Base-by-base conservation (phyloP, 108 stramenopile genomes). In the Ochromonas danica region DNA sequence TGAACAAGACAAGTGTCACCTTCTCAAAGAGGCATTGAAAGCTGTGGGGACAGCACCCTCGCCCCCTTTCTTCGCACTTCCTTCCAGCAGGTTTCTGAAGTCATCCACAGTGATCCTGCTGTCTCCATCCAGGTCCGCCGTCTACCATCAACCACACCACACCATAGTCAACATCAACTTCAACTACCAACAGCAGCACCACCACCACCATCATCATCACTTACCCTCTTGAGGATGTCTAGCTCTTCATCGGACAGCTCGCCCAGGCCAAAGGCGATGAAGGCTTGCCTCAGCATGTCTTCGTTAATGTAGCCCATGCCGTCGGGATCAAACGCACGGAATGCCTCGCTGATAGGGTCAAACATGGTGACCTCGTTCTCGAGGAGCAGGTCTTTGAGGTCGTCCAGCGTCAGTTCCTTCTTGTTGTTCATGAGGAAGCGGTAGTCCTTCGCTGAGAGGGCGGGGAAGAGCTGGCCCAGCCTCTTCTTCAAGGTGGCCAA, bases 361-460 rank as follows among this genome's bases (percentile, higher is more conserved):
- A 88, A 88, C 65, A 87, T 84, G 1, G 83, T 83, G 22, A 88
- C 82, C 31, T 88, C 88, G 41, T 88, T 88, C 60, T 88, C 88
- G 43, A 87, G 22, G 36, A 88, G 83, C 22, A 88, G 80, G 25
- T 87, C 88, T 39, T 61, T 35, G 0, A 88, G 81, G 31, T 88
- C 88, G 2, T 88, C 81, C 30, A 87, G 33, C 0, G 81, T 87
- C 87, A 88, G 85, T 22, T 86, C 87, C 30, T 45, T 81, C 63
- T 86, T 85, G 61, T 87, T 86, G 51, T 88, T 88, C 88, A 88
- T 88, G 10, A 88, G 61, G 39, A 88, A 87, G 22, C 82, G 71
- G 70, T 83, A 87, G 71, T 88, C 88, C 78, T 86, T 83, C 1
- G 57, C 65, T 61, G 82, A 81, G 80, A 88, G 82, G 22, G 84